phyloP scores from a whole-genome alignment of 495 filamentous ascomycete species.

The Monascus purpureus region DNA sequence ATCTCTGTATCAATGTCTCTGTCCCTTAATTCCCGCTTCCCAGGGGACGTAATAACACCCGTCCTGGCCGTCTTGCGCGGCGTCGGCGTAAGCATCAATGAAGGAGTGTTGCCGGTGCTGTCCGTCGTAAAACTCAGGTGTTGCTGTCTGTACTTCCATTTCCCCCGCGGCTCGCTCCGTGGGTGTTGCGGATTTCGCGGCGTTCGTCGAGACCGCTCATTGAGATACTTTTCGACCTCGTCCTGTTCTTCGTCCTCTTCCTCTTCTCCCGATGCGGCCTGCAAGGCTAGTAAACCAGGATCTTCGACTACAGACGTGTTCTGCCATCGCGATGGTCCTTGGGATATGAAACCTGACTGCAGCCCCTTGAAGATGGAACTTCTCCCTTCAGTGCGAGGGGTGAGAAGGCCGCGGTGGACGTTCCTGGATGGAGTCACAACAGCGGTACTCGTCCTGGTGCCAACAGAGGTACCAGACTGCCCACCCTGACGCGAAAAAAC shows the following conservation, averaged over 20 bases:
- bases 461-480: not conserved
- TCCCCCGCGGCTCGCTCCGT: no score
- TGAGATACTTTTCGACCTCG: not conserved
- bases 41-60: slow-evolving; percentile 31
- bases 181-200: not conserved
- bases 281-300: no score
- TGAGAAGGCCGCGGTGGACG: slow-evolving; percentile 15
- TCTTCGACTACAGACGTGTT: no score
- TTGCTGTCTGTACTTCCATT: no score
- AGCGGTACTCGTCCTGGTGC: not conserved
- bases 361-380: slow-evolving; percentile 1
- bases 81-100: slow-evolving; percentile 22
- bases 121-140: slow-evolving; percentile 19
- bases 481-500: not conserved
- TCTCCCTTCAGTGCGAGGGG: slow-evolving; percentile 22
- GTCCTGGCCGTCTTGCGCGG: slow-evolving; percentile 34
- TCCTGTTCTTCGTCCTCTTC: not conserved
- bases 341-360: not conserved
- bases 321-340: not conserved
- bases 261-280: not conserved
- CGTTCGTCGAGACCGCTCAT: not conserved
- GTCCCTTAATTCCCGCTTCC: slow-evolving; percentile 22
- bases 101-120: slow-evolving; percentile 7
- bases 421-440: slow-evolving; percentile 10
- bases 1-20: slow-evolving; percentile 26